Evolutionary conservation across 306 rosid genomes (phyloP).

Genomic region (Gillenia trifoliata): DNA sequence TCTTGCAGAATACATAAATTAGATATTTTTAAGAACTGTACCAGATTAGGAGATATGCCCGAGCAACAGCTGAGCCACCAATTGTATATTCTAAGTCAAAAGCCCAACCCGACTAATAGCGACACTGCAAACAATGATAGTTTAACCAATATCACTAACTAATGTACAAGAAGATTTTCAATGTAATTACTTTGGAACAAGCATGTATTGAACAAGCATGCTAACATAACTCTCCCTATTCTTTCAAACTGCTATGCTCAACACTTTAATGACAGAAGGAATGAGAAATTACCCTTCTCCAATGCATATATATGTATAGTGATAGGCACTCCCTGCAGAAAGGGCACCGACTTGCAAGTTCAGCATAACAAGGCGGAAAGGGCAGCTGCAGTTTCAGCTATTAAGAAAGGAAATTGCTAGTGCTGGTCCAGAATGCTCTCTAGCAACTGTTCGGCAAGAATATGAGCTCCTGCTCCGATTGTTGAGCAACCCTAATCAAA

Average conservation of each 20-base stretch:
- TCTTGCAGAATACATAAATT: not conserved
- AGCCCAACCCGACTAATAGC: conserved; percentile 94
- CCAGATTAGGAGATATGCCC: conserved; percentile 91
- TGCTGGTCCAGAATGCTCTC: conserved; percentile 90
- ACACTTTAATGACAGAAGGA: not conserved
- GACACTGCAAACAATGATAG: conserved; percentile 45
- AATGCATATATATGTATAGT: conserved; percentile 82
- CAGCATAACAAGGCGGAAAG: conserved; percentile 99
- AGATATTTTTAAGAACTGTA: not conserved
- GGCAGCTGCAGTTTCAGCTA: conserved; percentile 88
- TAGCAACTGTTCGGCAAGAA: conserved; percentile 90
- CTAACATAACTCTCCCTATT: not conserved
- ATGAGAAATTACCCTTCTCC: conserved; percentile 77
- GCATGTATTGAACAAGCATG: not conserved
- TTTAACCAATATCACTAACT: not conserved
- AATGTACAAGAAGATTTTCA: not conserved
- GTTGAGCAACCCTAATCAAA: conserved; percentile 76
- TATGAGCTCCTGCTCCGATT: conserved; percentile 95
- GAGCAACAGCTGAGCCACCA: conserved; percentile 86
- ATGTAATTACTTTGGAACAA: not conserved
- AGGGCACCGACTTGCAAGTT: conserved; percentile 89
- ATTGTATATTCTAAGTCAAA: conserved; percentile 80
- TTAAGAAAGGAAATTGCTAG: conserved; percentile 68
- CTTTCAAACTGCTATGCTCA: not conserved
- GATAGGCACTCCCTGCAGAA: conserved; percentile 99